Evolutionary conservation across 495 filamentous ascomycete species (phyloP), one percentile per base, ranked within the genome.

Genomic region (Penicillium ochrochloron): DNA sequence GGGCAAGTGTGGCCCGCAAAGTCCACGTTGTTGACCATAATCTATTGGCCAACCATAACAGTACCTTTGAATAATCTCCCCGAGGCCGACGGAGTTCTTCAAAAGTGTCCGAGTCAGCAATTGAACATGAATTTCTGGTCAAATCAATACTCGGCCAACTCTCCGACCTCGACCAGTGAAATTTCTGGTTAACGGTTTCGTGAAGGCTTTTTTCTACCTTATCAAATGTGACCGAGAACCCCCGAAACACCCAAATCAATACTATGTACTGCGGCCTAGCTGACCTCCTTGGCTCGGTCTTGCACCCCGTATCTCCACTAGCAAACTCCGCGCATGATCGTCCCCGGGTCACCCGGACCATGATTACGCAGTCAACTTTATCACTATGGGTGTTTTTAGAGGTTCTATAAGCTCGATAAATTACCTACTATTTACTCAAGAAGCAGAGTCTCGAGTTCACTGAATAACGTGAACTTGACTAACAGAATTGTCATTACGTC

Each of bases 21-120:
- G 19, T 21, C 44, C 44, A 48, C 44, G 21, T 23, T 48, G 19
- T 14, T 25, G 10, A 11, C 44, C 5, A 23, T 25, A 1, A 41
- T 3, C 19, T 10, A 48, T 48, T 25, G 44, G 19, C 4, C 19
- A 19, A 12, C 4, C 21, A 25, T 11, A 23, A 46, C 0, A 8
- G 21, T 23, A 1, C 12, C 19, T 48, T 10, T 25, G 21, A 48
- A 25, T 48, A 48, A 25, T 48, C 21, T 10, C 1, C 44, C 44
- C 44, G 44, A 25, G 9, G 2, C 44, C 44, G 44, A 8, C 44
- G 44, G 44, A 21, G 9, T 48, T 12, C 44, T 48, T 7, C 23
- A n/a, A 46, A 46, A 23, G 44, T 48, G 44, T 21, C 44, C 44
- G 44, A 48, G 44, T 25, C 19, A 48, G 44, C 44, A 48, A 21